A percentile compares a stretch with the other conserved stretches of the same genome.
phyloP scores from a whole-genome alignment of 192 early-diverging fungal genomes.

The Coemansia sp. region DNA sequence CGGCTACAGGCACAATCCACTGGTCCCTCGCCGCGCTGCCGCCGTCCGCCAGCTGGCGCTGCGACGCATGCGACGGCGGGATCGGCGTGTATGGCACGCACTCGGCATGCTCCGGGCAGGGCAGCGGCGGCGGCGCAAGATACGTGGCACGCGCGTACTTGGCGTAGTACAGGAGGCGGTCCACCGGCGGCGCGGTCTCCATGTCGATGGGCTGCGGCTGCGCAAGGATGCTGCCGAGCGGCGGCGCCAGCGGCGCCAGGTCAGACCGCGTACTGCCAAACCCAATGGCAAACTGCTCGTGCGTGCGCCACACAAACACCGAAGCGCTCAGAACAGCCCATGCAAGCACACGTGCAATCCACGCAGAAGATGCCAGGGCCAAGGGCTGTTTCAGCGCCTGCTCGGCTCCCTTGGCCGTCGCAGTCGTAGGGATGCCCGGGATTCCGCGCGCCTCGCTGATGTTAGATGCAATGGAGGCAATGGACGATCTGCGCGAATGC shows the following conservation, averaged over 20 bases:
- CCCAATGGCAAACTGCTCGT: conserved; percentile 40
- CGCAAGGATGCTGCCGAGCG: conserved; percentile 22
- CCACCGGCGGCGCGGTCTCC: conserved; percentile 13
- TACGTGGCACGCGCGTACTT: conserved; percentile 23
- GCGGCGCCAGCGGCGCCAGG: conserved; percentile 19
- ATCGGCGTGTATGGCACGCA: conserved; percentile 40
- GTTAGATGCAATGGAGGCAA: conserved; percentile 39
- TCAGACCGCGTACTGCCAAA: conserved; percentile 47
- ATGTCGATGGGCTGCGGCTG: conserved; percentile 5
- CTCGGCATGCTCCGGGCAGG: conserved; percentile 50
- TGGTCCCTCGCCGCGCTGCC: conserved; percentile 17
- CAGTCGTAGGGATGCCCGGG: conserved; percentile 22
- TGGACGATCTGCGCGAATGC: conserved; percentile 50
- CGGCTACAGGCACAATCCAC: conserved; percentile 25
- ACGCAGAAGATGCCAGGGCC: neutral
- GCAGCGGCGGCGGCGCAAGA: conserved; percentile 29
- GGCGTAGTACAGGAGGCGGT: conserved; percentile 16
- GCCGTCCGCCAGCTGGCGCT: neutral
- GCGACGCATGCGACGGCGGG: conserved; percentile 7
- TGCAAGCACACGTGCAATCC: conserved; percentile 18
- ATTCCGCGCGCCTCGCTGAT: conserved; percentile 45
- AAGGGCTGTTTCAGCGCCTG: neutral
- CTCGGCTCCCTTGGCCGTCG: neutral
- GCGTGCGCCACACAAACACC: conserved; percentile 30
- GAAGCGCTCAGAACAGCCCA: conserved; percentile 12